These are phyloP conservation scores for Chimonanthus praecox DNA, from an alignment of 164 flowering plant species.

Conservation along the genomic window DNA sequence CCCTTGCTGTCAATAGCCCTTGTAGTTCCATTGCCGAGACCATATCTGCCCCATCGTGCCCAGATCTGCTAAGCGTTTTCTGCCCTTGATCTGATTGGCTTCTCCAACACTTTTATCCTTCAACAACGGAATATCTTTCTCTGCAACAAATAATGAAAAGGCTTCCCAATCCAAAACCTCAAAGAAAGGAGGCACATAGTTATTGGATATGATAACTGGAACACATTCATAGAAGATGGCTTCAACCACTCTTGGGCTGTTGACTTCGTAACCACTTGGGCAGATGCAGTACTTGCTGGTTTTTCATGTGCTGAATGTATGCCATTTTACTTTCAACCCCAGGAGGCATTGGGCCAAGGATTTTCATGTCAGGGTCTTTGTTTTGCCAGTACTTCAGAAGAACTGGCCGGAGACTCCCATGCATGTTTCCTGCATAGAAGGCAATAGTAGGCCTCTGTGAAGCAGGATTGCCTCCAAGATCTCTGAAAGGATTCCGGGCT, in stretches of 20 bases:
- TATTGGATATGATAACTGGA: slow-evolving; percentile 14
- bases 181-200: slow-evolving; percentile 12
- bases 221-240: slow-evolving; percentile 12
- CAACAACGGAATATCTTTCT: slow-evolving; percentile 12
- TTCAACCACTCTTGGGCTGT: slow-evolving; percentile 11
- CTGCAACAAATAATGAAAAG: slow-evolving; percentile 4
- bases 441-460: slow-evolving; percentile 8
- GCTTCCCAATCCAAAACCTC: slow-evolving; percentile 11
- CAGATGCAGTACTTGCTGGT: slow-evolving; percentile 14
- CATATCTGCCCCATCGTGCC: too few species aligned
- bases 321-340: slow-evolving; percentile 1
- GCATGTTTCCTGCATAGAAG: slow-evolving; percentile 15
- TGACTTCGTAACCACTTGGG: slow-evolving; percentile 11
- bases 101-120: too few species aligned
- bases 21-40: too few species aligned
- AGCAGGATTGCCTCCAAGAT: slow-evolving; percentile 10
- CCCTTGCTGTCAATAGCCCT: too few species aligned
- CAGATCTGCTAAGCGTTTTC: too few species aligned
- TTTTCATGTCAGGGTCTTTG: slow-evolving; percentile 14
- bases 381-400: slow-evolving; percentile 11
- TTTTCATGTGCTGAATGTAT: slow-evolving; percentile 8
- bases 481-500: not conserved
- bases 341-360: slow-evolving; percentile 9
- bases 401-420: slow-evolving; percentile 4
- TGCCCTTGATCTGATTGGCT: too few species aligned